Evolutionary conservation across 202 grass and related monocot species (phyloP), one percentile per base, ranked within the genome.

Genomic region (Elaeis oleifera): DNA sequence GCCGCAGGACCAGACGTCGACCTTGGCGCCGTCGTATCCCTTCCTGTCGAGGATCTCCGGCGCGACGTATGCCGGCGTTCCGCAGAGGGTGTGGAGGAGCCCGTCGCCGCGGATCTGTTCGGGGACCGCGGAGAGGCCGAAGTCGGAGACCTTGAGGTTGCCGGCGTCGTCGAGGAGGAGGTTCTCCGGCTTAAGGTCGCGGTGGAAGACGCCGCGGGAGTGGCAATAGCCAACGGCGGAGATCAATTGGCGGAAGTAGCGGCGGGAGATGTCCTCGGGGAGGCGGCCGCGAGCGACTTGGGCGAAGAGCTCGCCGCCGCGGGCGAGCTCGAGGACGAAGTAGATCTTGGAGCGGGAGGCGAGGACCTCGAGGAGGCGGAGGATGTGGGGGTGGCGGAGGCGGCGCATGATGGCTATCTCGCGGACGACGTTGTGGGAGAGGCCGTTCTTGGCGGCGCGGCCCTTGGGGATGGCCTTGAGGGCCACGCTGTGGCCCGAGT

Each of bases 261-360:
- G 72, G 4, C 72, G 49, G 19, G 81, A 68, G 0, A 52, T 15
- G 51, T 56, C 16, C 76, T 84, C 76, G n/a, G 39, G 67, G 15
- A 23, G 9, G 1, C 68, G 56, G 22, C 72, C 76, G 2, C 24
- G 19, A 1, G 27, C 21, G 39, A 67, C 72, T 15, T 74, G 58
- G 20, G 56, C 51, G 32, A 76, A 64, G 48, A 84, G 48, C 66
- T 55, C 78, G 3, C 87, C 91, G 54, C 84, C 81, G 31, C 13
- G 51, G 23, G 87, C 91, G n/a, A 90, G 84, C 23, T 96, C 91
- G 0, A 90, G 91, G 0, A 85, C 76, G 63, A 96, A 81, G 64
- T 96, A 81, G 6, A 88, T 85, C 59, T 84, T 87, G 29, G 58
- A 90, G 21, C 84, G 91, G 0, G 91, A 88, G 0, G 79, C 87